A percentile compares a stretch with the other conserved stretches of the same genome.
These are phyloP conservation scores for Cyclotella distinguenda DNA, from an alignment of 108 stramenopile species.

Conservation along the genomic window DNA sequence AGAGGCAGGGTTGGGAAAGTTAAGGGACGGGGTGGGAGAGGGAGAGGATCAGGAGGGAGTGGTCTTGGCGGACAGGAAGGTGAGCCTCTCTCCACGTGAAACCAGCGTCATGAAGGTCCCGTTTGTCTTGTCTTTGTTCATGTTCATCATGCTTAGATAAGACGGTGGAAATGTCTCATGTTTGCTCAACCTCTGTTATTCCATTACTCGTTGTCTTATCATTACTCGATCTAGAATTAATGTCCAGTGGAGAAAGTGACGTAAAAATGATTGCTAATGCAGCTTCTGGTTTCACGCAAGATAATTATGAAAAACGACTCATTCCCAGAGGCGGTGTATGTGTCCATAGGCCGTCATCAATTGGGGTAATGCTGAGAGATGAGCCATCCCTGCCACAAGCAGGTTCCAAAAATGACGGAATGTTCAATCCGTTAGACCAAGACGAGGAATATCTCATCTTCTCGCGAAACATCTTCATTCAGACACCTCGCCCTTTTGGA, in stretches of 20 bases:
- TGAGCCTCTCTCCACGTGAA: background rate
- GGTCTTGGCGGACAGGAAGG: background rate
- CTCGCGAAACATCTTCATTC: slow-evolving; percentile 38
- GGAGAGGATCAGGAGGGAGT: background rate
- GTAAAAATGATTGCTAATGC: slow-evolving; percentile 36
- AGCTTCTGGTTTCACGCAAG: slow-evolving; percentile 28
- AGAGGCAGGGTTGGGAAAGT: slow-evolving; percentile 1
- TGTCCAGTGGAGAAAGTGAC: slow-evolving; percentile 21
- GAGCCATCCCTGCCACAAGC: background rate
- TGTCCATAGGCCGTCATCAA: slow-evolving; percentile 20
- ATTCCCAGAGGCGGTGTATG: slow-evolving; percentile 44
- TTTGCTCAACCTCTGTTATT: background rate
- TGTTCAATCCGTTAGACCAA: background rate
- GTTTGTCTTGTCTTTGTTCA: background rate
- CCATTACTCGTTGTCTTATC: background rate
- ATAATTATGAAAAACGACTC: slow-evolving; percentile 19
- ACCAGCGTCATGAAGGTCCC: background rate
- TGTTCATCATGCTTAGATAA: background rate
- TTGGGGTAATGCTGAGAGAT: too few relatives aligned
- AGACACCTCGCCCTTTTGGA: slow-evolving; percentile 41
- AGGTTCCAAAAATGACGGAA: background rate
- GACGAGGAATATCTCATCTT: slow-evolving; percentile 37
- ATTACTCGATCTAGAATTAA: slow-evolving; percentile 3
- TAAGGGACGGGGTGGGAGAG: slow-evolving; percentile 9
- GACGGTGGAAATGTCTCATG: background rate